Conservation (phyloP, 306 rosid genomes). For the Begonia masoniana region DNA sequence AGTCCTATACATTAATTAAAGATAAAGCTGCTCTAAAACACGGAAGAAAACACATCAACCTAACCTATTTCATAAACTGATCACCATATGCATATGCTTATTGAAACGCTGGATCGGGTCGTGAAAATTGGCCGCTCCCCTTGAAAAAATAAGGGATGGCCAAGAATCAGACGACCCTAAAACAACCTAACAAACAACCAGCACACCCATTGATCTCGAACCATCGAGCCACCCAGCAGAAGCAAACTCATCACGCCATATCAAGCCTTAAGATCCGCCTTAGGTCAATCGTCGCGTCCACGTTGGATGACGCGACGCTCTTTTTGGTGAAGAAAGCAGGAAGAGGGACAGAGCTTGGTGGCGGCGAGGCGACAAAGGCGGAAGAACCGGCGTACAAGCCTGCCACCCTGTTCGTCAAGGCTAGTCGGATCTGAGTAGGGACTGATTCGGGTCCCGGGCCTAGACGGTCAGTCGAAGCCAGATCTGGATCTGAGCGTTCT, state of each 20-base stretch:
- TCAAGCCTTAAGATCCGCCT: conserved; percentile 26
- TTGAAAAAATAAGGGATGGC: conserved; percentile 41
- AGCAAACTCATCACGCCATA: neutral
- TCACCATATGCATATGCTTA: neutral
- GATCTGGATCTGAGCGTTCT: neutral
- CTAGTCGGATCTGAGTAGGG: neutral
- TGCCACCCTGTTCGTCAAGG: neutral
- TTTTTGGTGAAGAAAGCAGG: conserved; percentile 32
- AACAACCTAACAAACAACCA: neutral
- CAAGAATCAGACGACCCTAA: conserved; percentile 11
- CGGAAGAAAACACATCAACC: too few species aligned
- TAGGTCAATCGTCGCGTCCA: conserved; percentile 25
- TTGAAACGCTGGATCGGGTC: conserved; percentile 5
- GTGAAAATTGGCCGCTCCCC: conserved; percentile 15
- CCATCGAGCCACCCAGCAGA: neutral
- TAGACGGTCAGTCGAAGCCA: neutral
- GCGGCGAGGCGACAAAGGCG: conserved; percentile 19
- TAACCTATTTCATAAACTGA: too few species aligned
- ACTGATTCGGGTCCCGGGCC: conserved; percentile 6
- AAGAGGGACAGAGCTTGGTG: conserved; percentile 44
- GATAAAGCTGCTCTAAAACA: too few species aligned
- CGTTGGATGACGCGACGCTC: neutral
- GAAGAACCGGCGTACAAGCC: conserved; percentile 37
- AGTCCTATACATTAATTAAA: too few species aligned
- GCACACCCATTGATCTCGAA: conserved; percentile 7